A percentile compares a stretch with the other conserved stretches of the same genome.
Conservation (phyloP, 2,329 filamentous ascomycete genomes). For the Penicillium sp. region DNA sequence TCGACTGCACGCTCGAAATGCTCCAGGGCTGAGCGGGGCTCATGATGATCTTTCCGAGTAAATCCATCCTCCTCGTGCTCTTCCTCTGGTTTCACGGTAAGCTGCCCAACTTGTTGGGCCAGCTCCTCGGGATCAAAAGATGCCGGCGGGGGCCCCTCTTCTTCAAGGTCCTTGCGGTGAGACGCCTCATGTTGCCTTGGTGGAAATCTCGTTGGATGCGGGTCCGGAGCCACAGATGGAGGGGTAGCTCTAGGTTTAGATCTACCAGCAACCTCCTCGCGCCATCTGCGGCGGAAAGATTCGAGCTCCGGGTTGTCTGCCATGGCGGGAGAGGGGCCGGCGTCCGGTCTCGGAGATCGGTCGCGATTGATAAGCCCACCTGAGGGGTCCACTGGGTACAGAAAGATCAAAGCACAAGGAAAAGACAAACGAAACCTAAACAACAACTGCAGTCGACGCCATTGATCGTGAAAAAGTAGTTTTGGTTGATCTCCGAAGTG, state of each 20-base stretch:
- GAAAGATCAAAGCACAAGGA: neutral
- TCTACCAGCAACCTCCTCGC: constrained; percentile 69
- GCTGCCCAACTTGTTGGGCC: constrained; percentile 36
- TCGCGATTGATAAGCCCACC: constrained; percentile 27
- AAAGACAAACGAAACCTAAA: constrained; percentile 2
- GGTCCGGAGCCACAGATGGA: constrained; percentile 13
- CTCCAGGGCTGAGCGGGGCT: constrained; percentile 78
- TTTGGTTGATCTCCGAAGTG: neutral
- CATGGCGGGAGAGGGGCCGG: constrained; percentile 29
- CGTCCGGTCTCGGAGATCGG: constrained; percentile 27
- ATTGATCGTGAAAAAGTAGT: constrained; percentile 1
- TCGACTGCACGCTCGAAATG: constrained; percentile 92
- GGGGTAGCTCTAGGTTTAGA: constrained; percentile 30
- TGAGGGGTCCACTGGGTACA: constrained; percentile 8
- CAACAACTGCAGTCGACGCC: neutral
- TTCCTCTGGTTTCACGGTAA: constrained; percentile 34
- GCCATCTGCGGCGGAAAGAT: constrained; percentile 83
- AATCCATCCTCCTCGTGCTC: constrained; percentile 47
- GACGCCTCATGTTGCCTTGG: constrained; percentile 42
- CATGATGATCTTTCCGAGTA: constrained; percentile 31
- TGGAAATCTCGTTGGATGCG: constrained; percentile 32
- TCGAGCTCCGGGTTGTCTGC: constrained; percentile 71
- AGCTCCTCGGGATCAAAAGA: constrained; percentile 32
- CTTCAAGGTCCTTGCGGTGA: constrained; percentile 41
- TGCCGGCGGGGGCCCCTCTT: constrained; percentile 28